Percentiles rank a stretch among this genome's conserved stretches.
These are phyloP conservation scores for Excoecaria cochinchinensis DNA, from an alignment of 345 rosid species.

Conservation along the genomic window DNA sequence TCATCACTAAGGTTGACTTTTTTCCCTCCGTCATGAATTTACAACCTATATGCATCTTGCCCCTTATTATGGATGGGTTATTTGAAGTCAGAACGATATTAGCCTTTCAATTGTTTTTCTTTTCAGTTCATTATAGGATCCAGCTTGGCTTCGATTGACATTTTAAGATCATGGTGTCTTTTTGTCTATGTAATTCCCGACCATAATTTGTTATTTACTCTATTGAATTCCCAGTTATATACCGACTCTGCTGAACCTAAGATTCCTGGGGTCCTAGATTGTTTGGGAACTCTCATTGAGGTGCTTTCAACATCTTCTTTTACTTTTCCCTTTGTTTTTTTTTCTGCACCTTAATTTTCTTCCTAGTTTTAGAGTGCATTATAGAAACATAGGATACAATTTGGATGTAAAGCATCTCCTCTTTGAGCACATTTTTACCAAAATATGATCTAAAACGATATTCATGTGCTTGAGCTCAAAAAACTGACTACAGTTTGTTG, in stretches of 20 bases:
- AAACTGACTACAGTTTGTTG: background rate
- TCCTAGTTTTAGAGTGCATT: background rate
- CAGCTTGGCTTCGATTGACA: background rate
- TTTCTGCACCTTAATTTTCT: background rate
- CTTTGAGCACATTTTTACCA: background rate
- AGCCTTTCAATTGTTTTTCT: too few species aligned
- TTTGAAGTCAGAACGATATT: too few species aligned
- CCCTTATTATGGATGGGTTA: too few species aligned
- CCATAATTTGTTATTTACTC: background rate
- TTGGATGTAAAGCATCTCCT: background rate
- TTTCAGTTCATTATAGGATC: too few species aligned
- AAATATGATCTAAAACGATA: too few species aligned
- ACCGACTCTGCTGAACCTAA: constrained; percentile 90
- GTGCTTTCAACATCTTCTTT: too few species aligned
- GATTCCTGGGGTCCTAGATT: constrained; percentile 81
- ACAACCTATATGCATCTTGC: too few species aligned
- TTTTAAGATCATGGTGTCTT: background rate
- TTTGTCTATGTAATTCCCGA: background rate
- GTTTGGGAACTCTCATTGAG: constrained; percentile 55
- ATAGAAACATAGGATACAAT: background rate
- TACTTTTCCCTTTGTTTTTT: background rate
- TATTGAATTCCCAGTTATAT: constrained; percentile 57
- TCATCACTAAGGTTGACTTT: too few species aligned
- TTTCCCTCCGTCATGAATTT: too few species aligned
- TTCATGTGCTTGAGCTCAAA: too few species aligned